A percentile compares a stretch with the other conserved stretches of the same genome.
Evolutionary conservation across 352 stramenopile genomes (phyloP).

Genomic region (Pythium rhizo-oryzae): DNA sequence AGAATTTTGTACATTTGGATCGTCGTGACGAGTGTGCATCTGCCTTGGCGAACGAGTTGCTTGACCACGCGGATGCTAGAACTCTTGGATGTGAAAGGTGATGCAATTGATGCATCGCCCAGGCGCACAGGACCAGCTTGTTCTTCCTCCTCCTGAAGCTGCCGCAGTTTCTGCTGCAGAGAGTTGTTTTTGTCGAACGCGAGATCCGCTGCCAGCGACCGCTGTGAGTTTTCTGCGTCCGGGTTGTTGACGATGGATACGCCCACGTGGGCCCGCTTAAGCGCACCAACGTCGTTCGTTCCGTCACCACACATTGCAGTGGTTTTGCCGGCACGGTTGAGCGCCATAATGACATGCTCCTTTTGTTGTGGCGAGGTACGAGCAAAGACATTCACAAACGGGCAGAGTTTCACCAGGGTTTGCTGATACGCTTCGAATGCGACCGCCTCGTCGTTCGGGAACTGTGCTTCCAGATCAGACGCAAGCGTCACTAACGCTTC

Average conservation of each 20-base stretch:
- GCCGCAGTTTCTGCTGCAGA: slow-evolving; percentile 22
- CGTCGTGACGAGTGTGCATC: slow-evolving; percentile 96
- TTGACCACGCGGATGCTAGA: slow-evolving; percentile 73
- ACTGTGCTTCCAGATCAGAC: slow-evolving; percentile 8
- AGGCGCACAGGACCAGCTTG: slow-evolving; percentile 87
- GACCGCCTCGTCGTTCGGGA: slow-evolving; percentile 26
- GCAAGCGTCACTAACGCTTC: slow-evolving; percentile 34
- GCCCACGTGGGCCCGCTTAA: slow-evolving; percentile 92
- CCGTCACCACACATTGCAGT: slow-evolving; percentile 96
- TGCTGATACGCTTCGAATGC: slow-evolving; percentile 37
- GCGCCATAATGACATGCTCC: slow-evolving; percentile 87
- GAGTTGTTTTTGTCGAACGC: slow-evolving; percentile 13
- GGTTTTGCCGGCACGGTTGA: slow-evolving; percentile 85
- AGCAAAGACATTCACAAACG: slow-evolving; percentile 85
- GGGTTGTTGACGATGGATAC: slow-evolving; percentile 92
- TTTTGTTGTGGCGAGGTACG: slow-evolving; percentile 94
- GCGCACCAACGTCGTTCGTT: slow-evolving; percentile 94
- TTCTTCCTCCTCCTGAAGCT: slow-evolving; percentile 36
- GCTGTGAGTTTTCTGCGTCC: slow-evolving; percentile 25
- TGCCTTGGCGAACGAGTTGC: slow-evolving; percentile 94
- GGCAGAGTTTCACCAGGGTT: slow-evolving; percentile 34
- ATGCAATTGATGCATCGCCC: slow-evolving; percentile 96
- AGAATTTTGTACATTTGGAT: slow-evolving; percentile 96
- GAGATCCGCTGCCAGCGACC: slow-evolving; percentile 16
- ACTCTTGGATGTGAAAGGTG: slow-evolving; percentile 95